phyloP scores from a whole-genome alignment of 148 eudicot genomes.

The Dianthus caryophyllus region DNA sequence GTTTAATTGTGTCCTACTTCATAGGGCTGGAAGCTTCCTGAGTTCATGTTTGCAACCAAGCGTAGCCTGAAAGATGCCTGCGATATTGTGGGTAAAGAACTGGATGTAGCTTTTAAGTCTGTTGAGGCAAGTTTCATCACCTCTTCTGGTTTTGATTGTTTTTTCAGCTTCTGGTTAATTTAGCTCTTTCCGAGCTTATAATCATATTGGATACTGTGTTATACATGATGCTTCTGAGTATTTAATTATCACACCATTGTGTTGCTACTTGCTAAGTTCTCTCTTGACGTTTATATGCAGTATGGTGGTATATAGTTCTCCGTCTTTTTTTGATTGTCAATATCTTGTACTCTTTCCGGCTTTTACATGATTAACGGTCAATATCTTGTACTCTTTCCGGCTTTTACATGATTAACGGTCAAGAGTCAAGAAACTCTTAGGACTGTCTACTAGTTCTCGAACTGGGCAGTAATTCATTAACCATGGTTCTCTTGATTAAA shows the following conservation, averaged over 20 bases:
- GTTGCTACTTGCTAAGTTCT: background rate
- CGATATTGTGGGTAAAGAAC: conserved; percentile 51
- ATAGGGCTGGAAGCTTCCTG: conserved; percentile 91
- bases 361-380: background rate
- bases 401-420: background rate
- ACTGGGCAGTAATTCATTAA: background rate
- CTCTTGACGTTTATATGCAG: background rate
- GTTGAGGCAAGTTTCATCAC: conserved; percentile 44
- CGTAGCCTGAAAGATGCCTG: conserved; percentile 80
- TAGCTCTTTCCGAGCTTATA: background rate
- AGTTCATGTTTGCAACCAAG: conserved; percentile 79
- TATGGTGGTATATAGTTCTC: background rate
- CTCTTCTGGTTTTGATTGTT: background rate
- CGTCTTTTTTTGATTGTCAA: background rate
- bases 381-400: background rate
- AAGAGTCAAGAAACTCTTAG: background rate
- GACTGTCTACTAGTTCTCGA: background rate
- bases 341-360: background rate
- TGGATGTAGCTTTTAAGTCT: conserved; percentile 63
- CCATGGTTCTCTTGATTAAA: background rate
- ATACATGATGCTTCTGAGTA: background rate
- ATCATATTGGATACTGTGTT: background rate
- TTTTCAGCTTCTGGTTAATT: conserved; percentile 9
- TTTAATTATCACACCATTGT: background rate
- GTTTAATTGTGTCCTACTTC: conserved; percentile 18